Base-by-base conservation (phyloP, 192 early-diverging fungal genomes). In the Allomyces javanicus region DNA sequence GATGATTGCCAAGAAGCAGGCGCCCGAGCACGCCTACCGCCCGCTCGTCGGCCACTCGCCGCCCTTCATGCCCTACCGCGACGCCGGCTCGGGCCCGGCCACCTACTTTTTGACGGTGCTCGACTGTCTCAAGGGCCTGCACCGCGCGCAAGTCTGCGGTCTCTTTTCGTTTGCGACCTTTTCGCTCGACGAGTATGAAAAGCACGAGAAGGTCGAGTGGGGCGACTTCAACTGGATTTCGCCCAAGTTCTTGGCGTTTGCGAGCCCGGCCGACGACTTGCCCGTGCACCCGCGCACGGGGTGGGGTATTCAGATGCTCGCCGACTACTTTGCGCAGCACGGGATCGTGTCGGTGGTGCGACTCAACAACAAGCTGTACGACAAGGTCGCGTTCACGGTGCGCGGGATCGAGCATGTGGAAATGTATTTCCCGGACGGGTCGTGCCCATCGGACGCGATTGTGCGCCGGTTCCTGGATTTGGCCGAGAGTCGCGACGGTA, bases 191-290 rank as follows among this genome's bases (percentile, higher is more conserved):
- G 84, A 88, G 67, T 88, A 88, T 71, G 86, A 88, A 71, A 81
- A 84, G 55, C 85, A 85, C 69, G 87, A 88, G 66, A 71, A 71
- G 22, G 83, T 86, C 22, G 77, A 79, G 63, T 82, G 86, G 66
- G 87, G 87, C 4, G 87, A 88, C 63, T 78, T 87, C 44, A 88
- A 88, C 66, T 88, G 86, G 85, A 77, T 88, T 26, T 82, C 81
- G 14, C 75, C 79, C 44, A 84, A 83, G 68, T 87, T 88, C 64
- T 73, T 88, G n/a, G 87, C 86, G 0, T 73, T 88, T 64, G 86
- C 87, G 1, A 73, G 68, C 14, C 87, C 87, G 1, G 74, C 77
- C 25, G 87, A 88, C 64, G 75, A 79, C 33, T 68, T 76, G 14
- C 70, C 33, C 61, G 24, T 24, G 22, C 76, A 65, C 21, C 70